Base-by-base conservation (phyloP, 139 green algal genomes). In the Volvox reticuliferus region DNA sequence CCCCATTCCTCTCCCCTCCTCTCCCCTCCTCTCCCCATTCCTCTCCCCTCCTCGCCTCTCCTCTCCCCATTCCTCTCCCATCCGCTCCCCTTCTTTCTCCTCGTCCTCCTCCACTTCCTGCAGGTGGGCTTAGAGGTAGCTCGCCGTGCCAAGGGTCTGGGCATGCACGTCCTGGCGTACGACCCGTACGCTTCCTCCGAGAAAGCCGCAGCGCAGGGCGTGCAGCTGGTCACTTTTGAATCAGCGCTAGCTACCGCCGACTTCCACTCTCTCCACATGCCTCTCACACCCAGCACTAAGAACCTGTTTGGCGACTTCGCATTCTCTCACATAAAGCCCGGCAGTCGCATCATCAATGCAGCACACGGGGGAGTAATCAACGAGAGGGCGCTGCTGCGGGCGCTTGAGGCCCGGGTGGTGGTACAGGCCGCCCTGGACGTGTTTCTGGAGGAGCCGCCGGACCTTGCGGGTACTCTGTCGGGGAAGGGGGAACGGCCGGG, bases 291-390 rank as follows among this genome's bases (percentile, higher is more conserved):
- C 55, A 50, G 28, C 86, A 90, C 86, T 69, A 89, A 96, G 91
- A 93, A 97, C 92, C 95, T 99, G 86, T 99, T 99, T 93, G 96
- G 96, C 88, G 97, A 98, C 81, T 96, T 94, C 18, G 93, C 94
- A 0, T 99, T 99, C 89, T 91, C 87, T 82, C 98, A 97, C 90
- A 98, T 98, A 80, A 98, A 99, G 94, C 96, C 50, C 69, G 97
- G 98, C 63, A 96, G 95, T 0, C 95, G 98, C 79, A 97, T 99
- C 81, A 94, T 99, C 76, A 99, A 99, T 88, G 98, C 99, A 21
- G 98, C 98, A 1, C 95, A 98, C 55, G 98, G 98, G 35, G 98
- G 97, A 24, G 98, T 99, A 18, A 99, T 99, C 78, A 95, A 99
- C 68, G 98, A 99, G 90, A 86, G 91, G 1, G 96, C 97, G 0